Conservation (phyloP, 1,139 yeast genomes). For the Candida dubliniensis region DNA sequence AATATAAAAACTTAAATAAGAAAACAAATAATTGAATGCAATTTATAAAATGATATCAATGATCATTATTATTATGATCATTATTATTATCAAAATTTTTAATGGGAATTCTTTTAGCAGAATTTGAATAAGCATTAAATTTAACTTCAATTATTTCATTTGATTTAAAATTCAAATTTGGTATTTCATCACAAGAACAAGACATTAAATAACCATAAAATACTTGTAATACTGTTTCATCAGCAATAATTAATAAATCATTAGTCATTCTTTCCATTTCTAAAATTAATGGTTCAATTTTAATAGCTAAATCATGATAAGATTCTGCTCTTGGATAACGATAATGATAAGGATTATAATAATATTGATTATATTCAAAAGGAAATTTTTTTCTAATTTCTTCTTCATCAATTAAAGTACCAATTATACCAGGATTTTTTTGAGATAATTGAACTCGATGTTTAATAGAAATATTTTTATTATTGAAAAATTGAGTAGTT, state of each 20-base stretch:
- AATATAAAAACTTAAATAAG: too few relatives aligned
- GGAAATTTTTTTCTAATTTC: constrained; percentile 65
- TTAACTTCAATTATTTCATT: constrained; percentile 84
- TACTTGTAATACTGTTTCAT: constrained; percentile 84
- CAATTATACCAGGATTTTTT: constrained; percentile 87
- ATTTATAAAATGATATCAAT: not conserved
- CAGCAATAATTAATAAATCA: constrained; percentile 87
- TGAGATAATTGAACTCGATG: constrained; percentile 85
- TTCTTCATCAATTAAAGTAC: constrained; percentile 62
- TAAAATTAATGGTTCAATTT: constrained; percentile 87
- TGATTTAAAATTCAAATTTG: constrained; percentile 71
- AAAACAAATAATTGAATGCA: not conserved
- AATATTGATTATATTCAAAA: constrained; percentile 63
- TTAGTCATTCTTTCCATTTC: constrained; percentile 92
- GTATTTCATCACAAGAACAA: constrained; percentile 82
- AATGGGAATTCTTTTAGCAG: constrained; percentile 52
- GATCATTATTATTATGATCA: too few relatives aligned
- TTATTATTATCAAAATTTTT: constrained; percentile 17
- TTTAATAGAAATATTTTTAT: constrained; percentile 58
- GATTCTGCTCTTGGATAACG: constrained; percentile 92
- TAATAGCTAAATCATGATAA: constrained; percentile 91
- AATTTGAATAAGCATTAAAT: constrained; percentile 83
- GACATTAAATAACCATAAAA: constrained; percentile 95
- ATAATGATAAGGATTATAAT: constrained; percentile 85
- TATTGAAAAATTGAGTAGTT: constrained; percentile 67